Percentiles rank a stretch among this genome's conserved stretches.
Conservation (phyloP, 1,284 basidiomycete genomes). For the Bjerkandera adusta region DNA sequence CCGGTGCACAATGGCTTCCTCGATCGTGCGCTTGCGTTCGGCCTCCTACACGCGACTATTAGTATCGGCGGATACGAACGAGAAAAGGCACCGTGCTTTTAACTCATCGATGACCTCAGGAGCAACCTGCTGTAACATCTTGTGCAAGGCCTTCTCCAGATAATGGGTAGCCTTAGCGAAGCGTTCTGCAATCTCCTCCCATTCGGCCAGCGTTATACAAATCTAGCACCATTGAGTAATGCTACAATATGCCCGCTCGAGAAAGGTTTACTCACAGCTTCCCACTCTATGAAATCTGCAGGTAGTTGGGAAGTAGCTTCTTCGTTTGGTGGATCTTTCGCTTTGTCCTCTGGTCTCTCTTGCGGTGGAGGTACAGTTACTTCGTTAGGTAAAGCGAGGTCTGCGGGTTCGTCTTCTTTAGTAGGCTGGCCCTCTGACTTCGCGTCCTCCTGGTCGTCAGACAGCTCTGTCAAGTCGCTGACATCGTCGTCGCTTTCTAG, state of each 20-base stretch:
- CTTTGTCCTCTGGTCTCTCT: slow-evolving; percentile 2
- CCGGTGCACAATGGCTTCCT: slow-evolving; percentile 70
- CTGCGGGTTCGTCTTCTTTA: not conserved
- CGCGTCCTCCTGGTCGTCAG: slow-evolving; percentile 34
- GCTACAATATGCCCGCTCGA: not conserved
- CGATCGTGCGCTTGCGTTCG: slow-evolving; percentile 57
- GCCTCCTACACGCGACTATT: slow-evolving; percentile 46
- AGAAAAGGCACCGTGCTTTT: slow-evolving; percentile 41
- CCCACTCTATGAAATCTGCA: slow-evolving; percentile 76
- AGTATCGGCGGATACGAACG: too few relatives aligned
- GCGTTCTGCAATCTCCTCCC: slow-evolving; percentile 70
- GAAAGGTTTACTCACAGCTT: slow-evolving; percentile 55
- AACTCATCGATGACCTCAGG: slow-evolving; percentile 66
- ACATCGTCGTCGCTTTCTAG: slow-evolving; percentile 32
- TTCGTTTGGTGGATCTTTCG: slow-evolving; percentile 17
- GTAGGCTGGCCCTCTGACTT: not conserved
- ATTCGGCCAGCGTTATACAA: slow-evolving; percentile 76
- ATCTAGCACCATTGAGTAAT: slow-evolving; percentile 44
- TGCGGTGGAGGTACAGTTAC: not conserved
- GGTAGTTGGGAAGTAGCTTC: slow-evolving; percentile 27
- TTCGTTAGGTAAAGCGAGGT: not conserved
- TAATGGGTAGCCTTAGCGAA: slow-evolving; percentile 79
- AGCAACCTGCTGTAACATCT: slow-evolving; percentile 64
- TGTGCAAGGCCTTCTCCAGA: slow-evolving; percentile 75
- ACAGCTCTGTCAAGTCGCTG: slow-evolving; percentile 73